Evolutionary conservation across 129 eudicot species (phyloP), one percentile per base, ranked within the genome.

Genomic region (Glebionis coronaria): DNA sequence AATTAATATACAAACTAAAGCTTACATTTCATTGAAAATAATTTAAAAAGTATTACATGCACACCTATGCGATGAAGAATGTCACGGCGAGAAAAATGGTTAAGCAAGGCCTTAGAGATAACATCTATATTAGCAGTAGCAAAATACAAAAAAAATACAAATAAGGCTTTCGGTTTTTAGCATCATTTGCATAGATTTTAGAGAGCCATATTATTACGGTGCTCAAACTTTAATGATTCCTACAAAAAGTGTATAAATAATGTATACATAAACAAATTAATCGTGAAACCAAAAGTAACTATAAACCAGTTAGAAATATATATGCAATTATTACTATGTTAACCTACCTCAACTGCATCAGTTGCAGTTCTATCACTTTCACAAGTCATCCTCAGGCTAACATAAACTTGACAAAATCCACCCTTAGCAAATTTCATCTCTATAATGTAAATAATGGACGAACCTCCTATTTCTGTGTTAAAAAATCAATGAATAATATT

Each of bases 371-470:
- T 74, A 29, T 75, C 99, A 40, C 80, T 62, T 59, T 95, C 97
- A 38, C 99, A 97, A 52, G 82, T 71, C 44, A 84, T 79, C 80
- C 97, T 84, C 68, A 90, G 81, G 51, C 99, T 97, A 28, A 93
- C 99, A 78, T 89, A 93, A 79, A 93, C 99, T 79, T 88, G 99
- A 55, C 99, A 95, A 79, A 93, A 93, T 49, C 97, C 99, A 80
- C 99, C 99, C 81, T 23, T 93, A 18, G 97, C 99, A 81, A 93
- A 73, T 75, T 93, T 93, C 80, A 95, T 82, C 76, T 93, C 95
- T 3, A 88, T 81, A 81, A 82, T 89, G 64, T 89, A 93, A 19
- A 81, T 28, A 61, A n/a, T n/a, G n/a, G 99, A 97, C 54, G 97
- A 93, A 75, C 72, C 89, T 15, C 95, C 95, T 68, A 93, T 95